Evolutionary conservation across 2,329 filamentous ascomycete genomes (phyloP).

Genomic region (Triangularia setosa): DNA sequence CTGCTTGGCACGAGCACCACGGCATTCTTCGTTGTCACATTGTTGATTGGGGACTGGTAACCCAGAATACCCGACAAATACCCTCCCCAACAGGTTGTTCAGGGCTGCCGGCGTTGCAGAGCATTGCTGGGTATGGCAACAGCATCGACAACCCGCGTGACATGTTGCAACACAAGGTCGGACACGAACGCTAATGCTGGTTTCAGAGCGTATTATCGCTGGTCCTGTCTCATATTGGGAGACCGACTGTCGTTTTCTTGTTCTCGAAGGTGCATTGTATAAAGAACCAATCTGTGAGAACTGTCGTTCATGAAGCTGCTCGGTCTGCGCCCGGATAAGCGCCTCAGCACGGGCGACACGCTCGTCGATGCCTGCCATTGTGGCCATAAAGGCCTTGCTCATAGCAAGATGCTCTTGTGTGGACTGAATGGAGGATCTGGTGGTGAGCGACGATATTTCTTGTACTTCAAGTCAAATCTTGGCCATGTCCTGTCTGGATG

Average conservation of each 20-base stretch:
- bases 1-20: neutral
- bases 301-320: neutral
- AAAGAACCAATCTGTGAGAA: neutral
- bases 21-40: constrained; percentile 4
- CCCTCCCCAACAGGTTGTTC: neutral
- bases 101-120: neutral
- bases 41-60: neutral
- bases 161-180: neutral
- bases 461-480: neutral
- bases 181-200: neutral
- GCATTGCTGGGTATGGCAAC: neutral
- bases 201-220: neutral
- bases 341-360: neutral
- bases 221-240: neutral
- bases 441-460: neutral
- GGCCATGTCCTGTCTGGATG: neutral
- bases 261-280: neutral
- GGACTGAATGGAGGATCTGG: neutral
- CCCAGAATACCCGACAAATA: constrained; percentile 1
- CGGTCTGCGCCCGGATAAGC: neutral
- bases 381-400: neutral
- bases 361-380: neutral
- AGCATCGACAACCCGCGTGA: neutral
- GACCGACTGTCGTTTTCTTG: neutral
- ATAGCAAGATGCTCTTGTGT: neutral